Evolutionary conservation across 352 stramenopile species (phyloP), one percentile per base, ranked within the genome.

Genomic region (Pythium myriotylum): DNA sequence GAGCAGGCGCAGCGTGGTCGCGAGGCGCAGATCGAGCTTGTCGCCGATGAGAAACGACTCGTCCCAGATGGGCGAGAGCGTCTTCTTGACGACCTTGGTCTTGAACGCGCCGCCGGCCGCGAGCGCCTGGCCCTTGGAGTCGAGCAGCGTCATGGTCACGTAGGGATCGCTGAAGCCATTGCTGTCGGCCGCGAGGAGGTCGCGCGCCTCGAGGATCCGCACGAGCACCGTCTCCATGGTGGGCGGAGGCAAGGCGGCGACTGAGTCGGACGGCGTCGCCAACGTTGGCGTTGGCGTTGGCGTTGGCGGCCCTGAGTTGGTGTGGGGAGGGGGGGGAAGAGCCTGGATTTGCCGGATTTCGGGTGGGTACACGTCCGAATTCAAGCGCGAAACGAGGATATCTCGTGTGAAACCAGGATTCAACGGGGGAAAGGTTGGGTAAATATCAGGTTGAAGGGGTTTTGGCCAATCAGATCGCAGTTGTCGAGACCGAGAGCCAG

Each of bases 131-230:
- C 69, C 76, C 35, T 73, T 81, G n/a, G 80, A 86, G 57, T 91
- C 77, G n/a, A 91, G 65, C 58, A 91, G 68, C 60, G 69, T 88
- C 62, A 93, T 68, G 3, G 74, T 84, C 59, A 88, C 80, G 48
- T 86, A 93, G 43, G 84, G 76, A 58, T 90, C 77, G 52, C 81
- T 92, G 22, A 73, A 88, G 37, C 86, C 86, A 57, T 80, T 79
- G 59, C 70, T 76, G 58, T 89, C 79, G 23, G 79, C 79, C 27
- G 86, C 81, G 24, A 91, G 67, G 51, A 95, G 81, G 35, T 71
- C 74, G 19, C 77, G 76, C 41, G 86, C 86, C 65, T 86, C 72
- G 14, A 78, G 66, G 61, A 95, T 77, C 59, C 72, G 72, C 41
- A 91, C 74, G 29, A 66, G 39, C 76, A 72, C 37, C 40, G 42